A percentile compares a stretch with the other conserved stretches of the same genome.
Conservation (phyloP, 1,139 yeast genomes). For the Magnusiomyces tetraspermus region DNA sequence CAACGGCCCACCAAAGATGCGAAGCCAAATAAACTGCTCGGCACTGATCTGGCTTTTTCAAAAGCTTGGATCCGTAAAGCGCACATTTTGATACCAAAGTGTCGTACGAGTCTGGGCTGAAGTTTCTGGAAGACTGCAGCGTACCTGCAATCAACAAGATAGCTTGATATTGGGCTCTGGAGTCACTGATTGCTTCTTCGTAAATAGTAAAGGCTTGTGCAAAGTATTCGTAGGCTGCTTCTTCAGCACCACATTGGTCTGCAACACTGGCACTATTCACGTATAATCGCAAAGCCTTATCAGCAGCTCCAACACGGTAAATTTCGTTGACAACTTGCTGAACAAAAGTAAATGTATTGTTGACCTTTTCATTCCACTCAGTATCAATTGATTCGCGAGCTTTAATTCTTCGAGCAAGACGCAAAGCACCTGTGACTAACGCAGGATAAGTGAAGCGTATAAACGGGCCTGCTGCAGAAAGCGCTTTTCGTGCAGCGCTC, state of each 20-base stretch:
- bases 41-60: slow-evolving; percentile 91
- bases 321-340: slow-evolving; percentile 67
- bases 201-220: slow-evolving; percentile 81
- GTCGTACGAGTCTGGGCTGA: slow-evolving; percentile 58
- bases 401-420: slow-evolving; percentile 44
- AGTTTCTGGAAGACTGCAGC: slow-evolving; percentile 49
- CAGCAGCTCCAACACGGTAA: slow-evolving; percentile 45
- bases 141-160: slow-evolving; percentile 51
- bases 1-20: slow-evolving; percentile 90
- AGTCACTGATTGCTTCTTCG: slow-evolving; percentile 68
- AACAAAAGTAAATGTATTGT: slow-evolving; percentile 57
- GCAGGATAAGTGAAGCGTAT: slow-evolving; percentile 67
- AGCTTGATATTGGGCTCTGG: slow-evolving; percentile 49
- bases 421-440: slow-evolving; percentile 50
- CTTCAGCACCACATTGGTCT: slow-evolving; percentile 57
- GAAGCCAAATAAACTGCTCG: slow-evolving; percentile 81
- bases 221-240: slow-evolving; percentile 78
- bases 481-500: slow-evolving; percentile 44
- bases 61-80: slow-evolving; percentile 74
- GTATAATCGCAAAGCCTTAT: slow-evolving; percentile 41
- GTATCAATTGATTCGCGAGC: slow-evolving; percentile 23
- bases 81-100: slow-evolving; percentile 77
- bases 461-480: slow-evolving; percentile 42
- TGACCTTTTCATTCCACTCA: slow-evolving; percentile 31
- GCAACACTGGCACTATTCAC: slow-evolving; percentile 49